Conservation (phyloP, 2,329 filamentous ascomycete species). For the Paramyrothecium roridum region DNA sequence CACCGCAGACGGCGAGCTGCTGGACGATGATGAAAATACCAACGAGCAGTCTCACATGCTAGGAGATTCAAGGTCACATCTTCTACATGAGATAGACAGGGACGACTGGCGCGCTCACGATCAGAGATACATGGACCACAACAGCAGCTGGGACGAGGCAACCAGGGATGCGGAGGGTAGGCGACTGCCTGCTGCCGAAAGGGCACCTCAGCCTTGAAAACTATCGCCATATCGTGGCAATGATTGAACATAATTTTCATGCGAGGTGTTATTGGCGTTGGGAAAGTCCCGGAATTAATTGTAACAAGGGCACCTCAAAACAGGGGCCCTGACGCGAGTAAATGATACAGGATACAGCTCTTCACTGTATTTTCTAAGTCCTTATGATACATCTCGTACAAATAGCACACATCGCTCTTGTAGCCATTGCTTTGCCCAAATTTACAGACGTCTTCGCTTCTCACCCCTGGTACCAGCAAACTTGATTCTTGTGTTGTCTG, state of each 20-base stretch:
- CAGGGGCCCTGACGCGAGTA: slow-evolving; percentile 9
- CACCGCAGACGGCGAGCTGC: slow-evolving; percentile 65
- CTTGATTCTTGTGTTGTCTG: slow-evolving; percentile 86
- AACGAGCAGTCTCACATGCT: slow-evolving; percentile 60
- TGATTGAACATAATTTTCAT: neutral
- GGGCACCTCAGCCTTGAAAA: slow-evolving; percentile 35
- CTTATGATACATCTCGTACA: slow-evolving; percentile 30
- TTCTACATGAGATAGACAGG: slow-evolving; percentile 19
- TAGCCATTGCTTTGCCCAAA: slow-evolving; percentile 5
- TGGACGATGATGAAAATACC: slow-evolving; percentile 52
- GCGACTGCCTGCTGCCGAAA: slow-evolving; percentile 48
- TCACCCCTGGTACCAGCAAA: slow-evolving; percentile 90
- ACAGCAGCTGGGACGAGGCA: slow-evolving; percentile 37
- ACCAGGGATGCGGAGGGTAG: slow-evolving; percentile 49
- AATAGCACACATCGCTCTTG: slow-evolving; percentile 30
- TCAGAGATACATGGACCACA: slow-evolving; percentile 42
- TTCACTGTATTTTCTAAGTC: slow-evolving; percentile 13
- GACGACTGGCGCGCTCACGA: slow-evolving; percentile 22
- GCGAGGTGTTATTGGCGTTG: slow-evolving; percentile 15
- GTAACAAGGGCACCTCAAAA: too few relatives aligned
- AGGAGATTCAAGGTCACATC: slow-evolving; percentile 29
- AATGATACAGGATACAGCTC: slow-evolving; percentile 1
- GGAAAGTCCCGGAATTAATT: neutral
- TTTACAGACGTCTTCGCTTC: slow-evolving; percentile 72
- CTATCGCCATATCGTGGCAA: too few relatives aligned